Conservation (phyloP, 345 rosid species). For the Syzygium oleosum region DNA sequence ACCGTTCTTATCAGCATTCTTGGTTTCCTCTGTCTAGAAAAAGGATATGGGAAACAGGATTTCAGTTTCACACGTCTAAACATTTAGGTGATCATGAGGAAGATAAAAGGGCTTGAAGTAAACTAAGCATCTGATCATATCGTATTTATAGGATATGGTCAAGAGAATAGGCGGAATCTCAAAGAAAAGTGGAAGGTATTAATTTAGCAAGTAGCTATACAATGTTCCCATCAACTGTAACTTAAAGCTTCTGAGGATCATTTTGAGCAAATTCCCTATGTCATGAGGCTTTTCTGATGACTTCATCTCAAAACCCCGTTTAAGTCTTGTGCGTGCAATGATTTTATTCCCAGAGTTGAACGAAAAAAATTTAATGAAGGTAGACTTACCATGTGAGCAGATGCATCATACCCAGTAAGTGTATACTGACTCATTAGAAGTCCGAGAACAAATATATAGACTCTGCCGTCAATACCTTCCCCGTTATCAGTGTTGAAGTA, state of each 20-base stretch:
- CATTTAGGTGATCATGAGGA: background rate
- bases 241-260: background rate
- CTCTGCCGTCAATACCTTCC: slow-evolving; percentile 51
- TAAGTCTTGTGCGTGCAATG: background rate
- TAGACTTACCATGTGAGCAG: slow-evolving; percentile 85
- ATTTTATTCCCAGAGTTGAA: background rate
- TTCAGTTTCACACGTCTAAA: background rate
- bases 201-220: background rate
- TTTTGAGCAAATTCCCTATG: background rate
- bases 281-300: background rate
- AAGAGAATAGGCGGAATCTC: background rate
- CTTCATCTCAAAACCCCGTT: background rate
- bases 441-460: slow-evolving; percentile 79
- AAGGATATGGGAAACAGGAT: background rate
- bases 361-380: background rate
- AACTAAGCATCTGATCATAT: background rate
- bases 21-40: slow-evolving; percentile 89
- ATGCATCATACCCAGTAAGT: slow-evolving; percentile 86
- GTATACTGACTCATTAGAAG: slow-evolving; percentile 97
- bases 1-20: slow-evolving; percentile 81
- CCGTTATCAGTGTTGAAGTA: slow-evolving; percentile 77
- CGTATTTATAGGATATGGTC: background rate
- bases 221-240: background rate
- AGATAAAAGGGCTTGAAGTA: background rate
- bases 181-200: background rate